Conservation (phyloP, 768 basidiomycete genomes). For the Hirschioporus abietinus region DNA sequence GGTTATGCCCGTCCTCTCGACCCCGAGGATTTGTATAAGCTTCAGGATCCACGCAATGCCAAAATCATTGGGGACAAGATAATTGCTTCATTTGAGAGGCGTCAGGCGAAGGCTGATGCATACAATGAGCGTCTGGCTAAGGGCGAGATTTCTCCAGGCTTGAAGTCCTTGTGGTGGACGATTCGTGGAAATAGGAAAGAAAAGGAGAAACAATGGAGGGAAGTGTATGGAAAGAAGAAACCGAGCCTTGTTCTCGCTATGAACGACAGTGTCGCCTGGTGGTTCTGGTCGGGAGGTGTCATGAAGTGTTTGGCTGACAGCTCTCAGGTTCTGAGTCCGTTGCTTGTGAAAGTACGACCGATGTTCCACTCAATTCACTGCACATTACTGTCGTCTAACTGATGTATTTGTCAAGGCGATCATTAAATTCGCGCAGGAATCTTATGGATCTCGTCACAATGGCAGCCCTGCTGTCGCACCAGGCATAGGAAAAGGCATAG, state of each 20-base stretch:
- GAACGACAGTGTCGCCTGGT: constrained; percentile 74
- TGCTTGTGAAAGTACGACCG: constrained; percentile 70
- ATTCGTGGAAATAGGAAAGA: constrained; percentile 41
- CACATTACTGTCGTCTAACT: background rate
- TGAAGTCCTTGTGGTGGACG: constrained; percentile 54
- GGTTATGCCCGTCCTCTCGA: constrained; percentile 82
- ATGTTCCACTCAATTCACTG: background rate
- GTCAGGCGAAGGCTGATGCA: constrained; percentile 48
- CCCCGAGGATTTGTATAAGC: constrained; percentile 74
- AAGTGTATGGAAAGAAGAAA: constrained; percentile 52
- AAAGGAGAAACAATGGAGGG: constrained; percentile 61
- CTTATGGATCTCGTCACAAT: constrained; percentile 40
- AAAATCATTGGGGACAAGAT: constrained; percentile 58
- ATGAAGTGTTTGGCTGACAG: constrained; percentile 60
- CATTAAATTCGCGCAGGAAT: constrained; percentile 62
- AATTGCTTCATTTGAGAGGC: constrained; percentile 54
- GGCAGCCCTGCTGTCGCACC: constrained; percentile 28
- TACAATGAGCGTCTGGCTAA: constrained; percentile 68
- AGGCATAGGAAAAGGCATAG: constrained; percentile 56
- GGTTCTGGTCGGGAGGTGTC: constrained; percentile 70
- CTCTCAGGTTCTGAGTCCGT: constrained; percentile 67
- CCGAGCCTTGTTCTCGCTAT: constrained; percentile 65
- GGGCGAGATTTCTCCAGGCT: constrained; percentile 57
- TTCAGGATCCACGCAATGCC: constrained; percentile 58
- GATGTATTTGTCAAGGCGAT: constrained; percentile 43